Evolutionary conservation across 352 stramenopile genomes (phyloP).

Genomic region (Phytophthora niederhauseri): DNA sequence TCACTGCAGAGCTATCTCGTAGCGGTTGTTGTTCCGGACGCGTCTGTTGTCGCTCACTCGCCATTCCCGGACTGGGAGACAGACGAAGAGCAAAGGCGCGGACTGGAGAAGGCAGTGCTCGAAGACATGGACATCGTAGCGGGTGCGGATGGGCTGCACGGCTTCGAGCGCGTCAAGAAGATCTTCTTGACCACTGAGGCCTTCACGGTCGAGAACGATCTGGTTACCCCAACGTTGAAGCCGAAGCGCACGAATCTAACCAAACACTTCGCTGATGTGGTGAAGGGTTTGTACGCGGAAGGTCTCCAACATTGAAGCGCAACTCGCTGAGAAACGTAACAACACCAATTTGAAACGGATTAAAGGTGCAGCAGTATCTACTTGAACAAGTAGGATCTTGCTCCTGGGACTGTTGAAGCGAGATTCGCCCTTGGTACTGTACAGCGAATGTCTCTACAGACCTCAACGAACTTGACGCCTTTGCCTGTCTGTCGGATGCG

Average conservation of each 20-base stretch:
- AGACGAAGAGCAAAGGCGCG: conserved; percentile 9
- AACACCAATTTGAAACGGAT: no score
- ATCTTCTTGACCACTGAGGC: background rate
- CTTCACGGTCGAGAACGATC: background rate
- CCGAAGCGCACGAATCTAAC: conserved; percentile 11
- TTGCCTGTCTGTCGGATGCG: conserved; percentile 19
- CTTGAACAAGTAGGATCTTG: no score
- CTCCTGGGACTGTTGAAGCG: no score
- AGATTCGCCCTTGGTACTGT: no score
- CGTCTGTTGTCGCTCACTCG: conserved; percentile 50
- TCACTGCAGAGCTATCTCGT: conserved; percentile 94
- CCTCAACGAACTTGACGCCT: background rate
- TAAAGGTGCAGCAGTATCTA: no score
- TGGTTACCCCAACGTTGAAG: background rate
- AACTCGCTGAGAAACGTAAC: background rate
- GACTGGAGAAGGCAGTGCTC: conserved; percentile 35
- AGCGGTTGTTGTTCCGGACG: conserved; percentile 92
- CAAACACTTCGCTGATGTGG: conserved; percentile 49
- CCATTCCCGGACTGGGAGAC: conserved; percentile 16
- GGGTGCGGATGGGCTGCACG: conserved; percentile 14
- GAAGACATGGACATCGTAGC: conserved; percentile 46
- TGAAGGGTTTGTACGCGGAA: conserved; percentile 55
- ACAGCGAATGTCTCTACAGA: background rate
- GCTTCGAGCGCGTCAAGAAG: background rate
- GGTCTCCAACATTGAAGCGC: background rate